A percentile compares a stretch with the other conserved stretches of the same genome.
These are phyloP conservation scores for Esteya vermicola DNA, from an alignment of 2,329 filamentous ascomycete species.

Conservation along the genomic window DNA sequence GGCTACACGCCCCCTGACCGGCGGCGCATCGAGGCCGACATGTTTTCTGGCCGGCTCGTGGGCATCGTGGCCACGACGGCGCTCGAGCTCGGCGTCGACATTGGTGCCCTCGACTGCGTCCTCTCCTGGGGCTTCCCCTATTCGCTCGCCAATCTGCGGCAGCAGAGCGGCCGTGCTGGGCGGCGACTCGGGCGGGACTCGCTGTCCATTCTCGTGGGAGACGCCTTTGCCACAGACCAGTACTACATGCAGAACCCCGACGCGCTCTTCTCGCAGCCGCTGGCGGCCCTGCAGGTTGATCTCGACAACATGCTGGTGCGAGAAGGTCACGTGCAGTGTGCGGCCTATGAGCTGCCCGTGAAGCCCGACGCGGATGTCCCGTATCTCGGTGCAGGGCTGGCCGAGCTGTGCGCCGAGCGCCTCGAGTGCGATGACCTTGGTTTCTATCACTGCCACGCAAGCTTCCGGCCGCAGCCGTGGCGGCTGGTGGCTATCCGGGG, in stretches of 20 bases:
- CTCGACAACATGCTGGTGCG: slow-evolving; percentile 81
- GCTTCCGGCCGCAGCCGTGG: slow-evolving; percentile 75
- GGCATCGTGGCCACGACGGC: slow-evolving; percentile 91
- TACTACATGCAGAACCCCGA: slow-evolving; percentile 95
- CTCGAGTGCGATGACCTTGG: slow-evolving; percentile 61
- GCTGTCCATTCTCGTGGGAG: slow-evolving; percentile 76
- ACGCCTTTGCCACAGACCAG: slow-evolving; percentile 82
- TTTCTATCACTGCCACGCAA: slow-evolving; percentile 80
- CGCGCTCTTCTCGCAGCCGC: slow-evolving; percentile 84
- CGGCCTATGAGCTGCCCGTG: slow-evolving; percentile 89
- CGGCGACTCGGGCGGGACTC: slow-evolving; percentile 86
- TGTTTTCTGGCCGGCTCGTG: slow-evolving; percentile 90
- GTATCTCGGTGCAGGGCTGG: slow-evolving; percentile 69
- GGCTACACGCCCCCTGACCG: slow-evolving; percentile 90
- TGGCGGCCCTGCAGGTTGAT: slow-evolving; percentile 80
- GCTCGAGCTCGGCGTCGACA: slow-evolving; percentile 87
- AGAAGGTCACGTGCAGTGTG: slow-evolving; percentile 91
- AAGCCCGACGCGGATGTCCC: slow-evolving; percentile 55
- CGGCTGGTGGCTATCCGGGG: slow-evolving; percentile 79
- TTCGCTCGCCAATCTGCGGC: slow-evolving; percentile 83
- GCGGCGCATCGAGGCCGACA: slow-evolving; percentile 77
- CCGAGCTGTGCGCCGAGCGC: slow-evolving; percentile 57
- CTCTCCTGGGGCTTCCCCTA: slow-evolving; percentile 91
- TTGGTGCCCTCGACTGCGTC: slow-evolving; percentile 85
- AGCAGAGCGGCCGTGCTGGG: slow-evolving; percentile 88